These are phyloP conservation scores for Tylopilus sp. DNA, from an alignment of 768 basidiomycete species.

Conservation along the genomic window DNA sequence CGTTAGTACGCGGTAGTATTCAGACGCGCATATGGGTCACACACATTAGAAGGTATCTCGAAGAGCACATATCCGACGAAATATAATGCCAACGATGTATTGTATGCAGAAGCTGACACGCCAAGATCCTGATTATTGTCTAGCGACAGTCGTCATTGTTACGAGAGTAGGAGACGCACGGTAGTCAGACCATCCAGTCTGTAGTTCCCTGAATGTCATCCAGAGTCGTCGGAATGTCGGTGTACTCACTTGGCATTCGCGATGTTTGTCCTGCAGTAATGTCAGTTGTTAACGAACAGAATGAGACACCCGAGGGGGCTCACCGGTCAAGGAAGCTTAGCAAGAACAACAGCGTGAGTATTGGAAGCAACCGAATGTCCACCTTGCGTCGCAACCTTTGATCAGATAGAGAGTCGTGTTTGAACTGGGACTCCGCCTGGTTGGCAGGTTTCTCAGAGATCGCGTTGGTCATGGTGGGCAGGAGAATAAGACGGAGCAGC, in stretches of 20 bases:
- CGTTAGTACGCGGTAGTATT: neutral
- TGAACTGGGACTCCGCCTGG: conserved; percentile 1
- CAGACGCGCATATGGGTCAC: neutral
- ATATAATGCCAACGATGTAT: conserved; percentile 55
- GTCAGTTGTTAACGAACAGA: neutral
- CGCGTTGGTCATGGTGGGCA: conserved; percentile 7
- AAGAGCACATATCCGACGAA: conserved; percentile 61
- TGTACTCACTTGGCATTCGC: conserved; percentile 35
- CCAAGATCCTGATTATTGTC: conserved; percentile 42
- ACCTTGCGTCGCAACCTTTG: conserved; percentile 31
- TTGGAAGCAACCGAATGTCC: conserved; percentile 35
- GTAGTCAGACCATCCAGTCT: conserved; percentile 54
- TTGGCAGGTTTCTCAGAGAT: neutral
- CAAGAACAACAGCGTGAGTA: conserved; percentile 39
- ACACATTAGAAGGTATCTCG: conserved; percentile 56
- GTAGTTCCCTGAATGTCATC: neutral
- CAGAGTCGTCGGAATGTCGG: neutral
- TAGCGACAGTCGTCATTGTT: neutral
- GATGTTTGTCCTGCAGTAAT: conserved; percentile 31
- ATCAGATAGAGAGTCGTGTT: conserved; percentile 15
- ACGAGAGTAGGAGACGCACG: conserved; percentile 24
- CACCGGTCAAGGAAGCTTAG: conserved; percentile 42
- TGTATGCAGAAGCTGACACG: conserved; percentile 49
- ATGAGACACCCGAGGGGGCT: neutral
- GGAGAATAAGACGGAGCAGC: neutral